Percentiles rank a stretch among this genome's conserved stretches.
phyloP scores from a whole-genome alignment of 2,329 filamentous ascomycete species.

The Albophoma yamanashiensis region DNA sequence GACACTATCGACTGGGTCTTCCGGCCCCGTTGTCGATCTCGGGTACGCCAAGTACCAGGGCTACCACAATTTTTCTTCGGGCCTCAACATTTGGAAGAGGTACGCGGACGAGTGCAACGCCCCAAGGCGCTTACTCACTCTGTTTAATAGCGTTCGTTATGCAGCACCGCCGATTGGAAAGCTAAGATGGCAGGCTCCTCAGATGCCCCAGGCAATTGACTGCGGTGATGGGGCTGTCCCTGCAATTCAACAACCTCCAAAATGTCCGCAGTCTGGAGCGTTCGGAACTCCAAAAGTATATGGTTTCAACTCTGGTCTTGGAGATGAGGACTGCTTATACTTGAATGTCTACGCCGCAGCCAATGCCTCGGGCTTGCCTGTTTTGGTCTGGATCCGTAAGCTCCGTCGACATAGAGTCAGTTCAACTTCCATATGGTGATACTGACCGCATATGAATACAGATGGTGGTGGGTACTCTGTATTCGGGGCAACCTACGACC shows the following conservation, averaged over 20 bases:
- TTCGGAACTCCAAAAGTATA: conserved; percentile 15
- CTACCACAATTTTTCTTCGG: conserved; percentile 22
- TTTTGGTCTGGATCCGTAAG: conserved; percentile 32
- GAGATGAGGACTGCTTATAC: conserved; percentile 33
- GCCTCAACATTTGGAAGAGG: conserved; percentile 35
- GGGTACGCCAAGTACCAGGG: conserved; percentile 36
- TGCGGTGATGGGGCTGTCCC: conserved; percentile 8
- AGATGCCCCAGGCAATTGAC: not conserved
- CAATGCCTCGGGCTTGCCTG: conserved; percentile 25
- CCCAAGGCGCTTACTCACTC: conserved; percentile 1
- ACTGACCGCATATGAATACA: conserved; percentile 8
- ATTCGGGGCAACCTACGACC: conserved; percentile 12
- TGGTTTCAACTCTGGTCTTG: conserved; percentile 11
- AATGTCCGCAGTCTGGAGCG: conserved; percentile 17
- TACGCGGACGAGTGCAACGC: conserved; percentile 9
- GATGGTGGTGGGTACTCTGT: conserved; percentile 23
- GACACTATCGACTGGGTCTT: not conserved
- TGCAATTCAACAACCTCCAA: conserved; percentile 14
- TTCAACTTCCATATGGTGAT: not conserved
- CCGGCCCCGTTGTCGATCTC: conserved; percentile 22
- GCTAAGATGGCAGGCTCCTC: conserved; percentile 31
- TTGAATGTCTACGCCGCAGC: conserved; percentile 33
- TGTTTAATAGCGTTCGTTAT: conserved; percentile 29
- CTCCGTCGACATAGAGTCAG: not conserved
- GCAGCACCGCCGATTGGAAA: conserved; percentile 30